phyloP scores from a whole-genome alignment of 768 basidiomycete genomes.

The Lactifluus hygrophoroides region DNA sequence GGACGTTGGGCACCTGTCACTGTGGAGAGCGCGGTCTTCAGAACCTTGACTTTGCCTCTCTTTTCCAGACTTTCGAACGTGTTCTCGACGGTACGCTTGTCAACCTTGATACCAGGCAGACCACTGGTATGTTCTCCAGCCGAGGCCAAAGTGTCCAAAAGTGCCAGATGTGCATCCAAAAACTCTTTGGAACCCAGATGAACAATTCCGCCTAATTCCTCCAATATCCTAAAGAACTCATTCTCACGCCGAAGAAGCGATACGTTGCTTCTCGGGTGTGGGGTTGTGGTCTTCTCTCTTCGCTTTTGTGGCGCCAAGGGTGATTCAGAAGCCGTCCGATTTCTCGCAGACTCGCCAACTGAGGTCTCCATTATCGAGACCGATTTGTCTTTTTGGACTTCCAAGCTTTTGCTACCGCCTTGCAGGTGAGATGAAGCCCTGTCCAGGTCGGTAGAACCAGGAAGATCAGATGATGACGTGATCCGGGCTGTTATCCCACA shows the following conservation, averaged over 20 bases:
- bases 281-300: constrained; percentile 2
- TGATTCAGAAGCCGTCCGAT: background rate
- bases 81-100: constrained; percentile 60
- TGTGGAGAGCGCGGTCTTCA: constrained; percentile 55
- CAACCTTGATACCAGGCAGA: constrained; percentile 56
- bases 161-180: constrained; percentile 52
- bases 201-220: constrained; percentile 55
- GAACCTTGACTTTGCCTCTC: constrained; percentile 58
- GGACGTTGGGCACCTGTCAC: constrained; percentile 51
- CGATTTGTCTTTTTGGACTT: background rate
- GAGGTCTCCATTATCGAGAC: background rate
- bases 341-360: background rate
- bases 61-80: constrained; percentile 55
- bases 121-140: constrained; percentile 65
- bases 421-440: background rate
- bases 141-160: constrained; percentile 48
- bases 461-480: background rate
- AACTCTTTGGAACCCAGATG: constrained; percentile 63
- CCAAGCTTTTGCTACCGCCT: no score
- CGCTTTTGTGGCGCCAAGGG: constrained; percentile 15
- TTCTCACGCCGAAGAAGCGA: constrained; percentile 75
- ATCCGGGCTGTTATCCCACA: background rate
- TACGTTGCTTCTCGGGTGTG: constrained; percentile 49
- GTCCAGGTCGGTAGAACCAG: background rate
- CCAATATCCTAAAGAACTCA: constrained; percentile 62